Evolutionary conservation across 2,329 filamentous ascomycete genomes (phyloP).

Genomic region (Aspergillus sp.): DNA sequence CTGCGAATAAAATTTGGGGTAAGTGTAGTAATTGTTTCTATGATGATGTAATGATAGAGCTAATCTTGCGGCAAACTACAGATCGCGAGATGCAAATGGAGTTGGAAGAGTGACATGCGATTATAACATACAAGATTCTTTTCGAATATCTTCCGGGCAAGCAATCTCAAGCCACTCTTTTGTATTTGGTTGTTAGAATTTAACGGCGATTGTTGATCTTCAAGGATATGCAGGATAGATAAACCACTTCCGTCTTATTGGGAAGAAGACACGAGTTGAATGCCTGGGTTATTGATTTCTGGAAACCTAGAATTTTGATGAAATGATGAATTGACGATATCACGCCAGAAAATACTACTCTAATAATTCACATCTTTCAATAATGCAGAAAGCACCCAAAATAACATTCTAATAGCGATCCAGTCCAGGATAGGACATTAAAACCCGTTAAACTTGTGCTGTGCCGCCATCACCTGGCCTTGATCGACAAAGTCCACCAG

Average conservation of each 20-base stretch:
- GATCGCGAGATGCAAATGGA: slow-evolving; percentile 39
- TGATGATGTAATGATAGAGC: neutral
- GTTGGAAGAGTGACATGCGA: slow-evolving; percentile 30
- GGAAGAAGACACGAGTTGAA: neutral
- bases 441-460: slow-evolving; percentile 41
- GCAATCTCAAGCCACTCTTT: neutral
- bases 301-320: too few species aligned
- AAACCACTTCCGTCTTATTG: neutral
- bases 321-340: too few species aligned
- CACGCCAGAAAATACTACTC: too few species aligned
- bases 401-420: neutral
- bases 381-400: neutral
- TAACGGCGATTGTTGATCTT: neutral
- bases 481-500: slow-evolving; percentile 48
- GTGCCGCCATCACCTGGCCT: slow-evolving; percentile 44
- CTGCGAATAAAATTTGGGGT: slow-evolving; percentile 69
- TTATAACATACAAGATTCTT: neutral
- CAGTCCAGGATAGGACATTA: neutral
- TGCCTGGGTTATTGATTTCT: too few species aligned
- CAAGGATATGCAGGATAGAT: neutral
- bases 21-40: slow-evolving; percentile 14
- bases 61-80: slow-evolving; percentile 9
- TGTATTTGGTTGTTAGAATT: neutral
- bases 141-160: neutral
- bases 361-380: too few species aligned